phyloP scores from a whole-genome alignment of 306 rosid species.

The Boehmeria nivea region DNA sequence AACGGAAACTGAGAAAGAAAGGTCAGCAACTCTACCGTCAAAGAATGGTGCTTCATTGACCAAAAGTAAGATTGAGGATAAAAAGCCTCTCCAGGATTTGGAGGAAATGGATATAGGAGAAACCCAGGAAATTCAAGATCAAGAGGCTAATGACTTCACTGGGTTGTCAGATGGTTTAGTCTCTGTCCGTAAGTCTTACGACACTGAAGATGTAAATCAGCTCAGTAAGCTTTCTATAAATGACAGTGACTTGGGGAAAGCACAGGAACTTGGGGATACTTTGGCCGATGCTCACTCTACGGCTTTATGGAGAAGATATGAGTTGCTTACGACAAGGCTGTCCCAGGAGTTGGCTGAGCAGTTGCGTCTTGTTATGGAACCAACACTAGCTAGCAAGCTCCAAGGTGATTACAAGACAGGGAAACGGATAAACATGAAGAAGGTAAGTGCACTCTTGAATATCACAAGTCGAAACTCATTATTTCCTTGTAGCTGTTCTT shows the following conservation, averaged over 20 bases:
- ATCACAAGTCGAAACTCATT: not conserved
- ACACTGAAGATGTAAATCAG: slow-evolving; percentile 36
- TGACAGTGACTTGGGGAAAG: slow-evolving; percentile 64
- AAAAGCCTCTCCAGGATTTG: slow-evolving; percentile 29
- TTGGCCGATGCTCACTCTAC: slow-evolving; percentile 40
- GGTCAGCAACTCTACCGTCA: slow-evolving; percentile 32
- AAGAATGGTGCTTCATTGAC: slow-evolving; percentile 29
- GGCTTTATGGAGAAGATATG: slow-evolving; percentile 68
- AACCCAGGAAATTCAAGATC: slow-evolving; percentile 26
- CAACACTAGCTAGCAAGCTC: slow-evolving; percentile 83
- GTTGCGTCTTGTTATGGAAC: slow-evolving; percentile 87
- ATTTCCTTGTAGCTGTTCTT: not conserved
- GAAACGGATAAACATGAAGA: slow-evolving; percentile 86
- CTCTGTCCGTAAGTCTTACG: slow-evolving; percentile 48
- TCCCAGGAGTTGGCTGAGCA: slow-evolving; percentile 90
- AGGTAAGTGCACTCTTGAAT: slow-evolving; percentile 34
- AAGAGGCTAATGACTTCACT: slow-evolving; percentile 23
- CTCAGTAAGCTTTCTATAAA: slow-evolving; percentile 44
- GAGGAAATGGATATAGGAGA: slow-evolving; percentile 36
- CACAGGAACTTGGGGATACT: slow-evolving; percentile 37
- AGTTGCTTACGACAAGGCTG: slow-evolving; percentile 63
- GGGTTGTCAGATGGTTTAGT: slow-evolving; percentile 47
- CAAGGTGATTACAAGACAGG: slow-evolving; percentile 96
- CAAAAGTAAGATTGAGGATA: slow-evolving; percentile 40
- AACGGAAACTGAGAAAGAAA: slow-evolving; percentile 49